A percentile compares a stretch with the other conserved stretches of the same genome.
These are phyloP conservation scores for Penicillium chermesinum DNA, from an alignment of 495 filamentous ascomycete genomes.

Conservation along the genomic window DNA sequence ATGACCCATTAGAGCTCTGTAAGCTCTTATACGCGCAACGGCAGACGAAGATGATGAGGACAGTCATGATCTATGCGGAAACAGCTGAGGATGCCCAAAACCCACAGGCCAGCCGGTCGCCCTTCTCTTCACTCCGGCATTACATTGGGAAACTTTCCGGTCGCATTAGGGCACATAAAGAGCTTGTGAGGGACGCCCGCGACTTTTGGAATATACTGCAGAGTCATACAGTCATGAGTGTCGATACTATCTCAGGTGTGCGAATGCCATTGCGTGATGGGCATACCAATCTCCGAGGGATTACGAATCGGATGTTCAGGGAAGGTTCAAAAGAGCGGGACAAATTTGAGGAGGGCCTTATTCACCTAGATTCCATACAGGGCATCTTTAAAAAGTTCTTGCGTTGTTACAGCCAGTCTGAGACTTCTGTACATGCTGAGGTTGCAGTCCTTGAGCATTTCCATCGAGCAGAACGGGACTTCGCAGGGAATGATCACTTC, in stretches of 20 bases:
- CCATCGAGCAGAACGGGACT: neutral
- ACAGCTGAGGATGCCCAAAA: neutral
- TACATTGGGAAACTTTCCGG: neutral
- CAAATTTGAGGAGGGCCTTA: neutral
- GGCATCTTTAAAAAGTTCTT: neutral
- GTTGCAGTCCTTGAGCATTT: neutral
- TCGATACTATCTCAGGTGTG: neutral
- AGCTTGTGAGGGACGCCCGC: neutral
- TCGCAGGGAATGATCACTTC: constrained; percentile 1
- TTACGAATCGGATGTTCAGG: neutral
- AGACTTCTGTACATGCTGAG: neutral
- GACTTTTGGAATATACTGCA: neutral
- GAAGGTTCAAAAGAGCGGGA: neutral
- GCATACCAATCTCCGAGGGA: neutral
- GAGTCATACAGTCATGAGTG: neutral
- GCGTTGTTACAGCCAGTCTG: neutral
- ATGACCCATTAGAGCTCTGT: neutral
- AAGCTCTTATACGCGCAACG: neutral
- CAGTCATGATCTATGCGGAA: neutral
- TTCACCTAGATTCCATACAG: neutral
- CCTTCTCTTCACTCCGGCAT: neutral
- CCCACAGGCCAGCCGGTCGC: too few relatives aligned
- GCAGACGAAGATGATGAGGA: neutral
- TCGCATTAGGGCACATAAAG: neutral
- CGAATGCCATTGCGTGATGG: neutral